Conservation (phyloP, 1,139 yeast genomes). For the Wickerhamiella infanticola region DNA sequence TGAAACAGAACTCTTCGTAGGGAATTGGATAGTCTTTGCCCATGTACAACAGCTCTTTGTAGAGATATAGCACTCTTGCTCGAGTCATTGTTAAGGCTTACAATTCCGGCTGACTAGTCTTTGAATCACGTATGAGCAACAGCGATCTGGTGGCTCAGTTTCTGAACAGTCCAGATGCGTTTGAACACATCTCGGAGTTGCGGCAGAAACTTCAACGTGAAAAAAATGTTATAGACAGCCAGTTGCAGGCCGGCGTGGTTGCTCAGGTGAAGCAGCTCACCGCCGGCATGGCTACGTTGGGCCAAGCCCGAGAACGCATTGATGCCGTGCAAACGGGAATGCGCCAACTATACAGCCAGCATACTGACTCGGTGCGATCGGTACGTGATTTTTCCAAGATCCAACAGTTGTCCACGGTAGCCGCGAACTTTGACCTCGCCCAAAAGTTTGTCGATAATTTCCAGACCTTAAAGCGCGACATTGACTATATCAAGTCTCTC, state of each 20-base stretch:
- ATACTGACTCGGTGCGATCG: conserved; percentile 16
- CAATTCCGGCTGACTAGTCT: not conserved
- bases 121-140: not conserved
- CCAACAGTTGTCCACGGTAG: conserved; percentile 45
- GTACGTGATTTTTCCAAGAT: conserved; percentile 42
- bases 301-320: conserved; percentile 19
- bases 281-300: conserved; percentile 22
- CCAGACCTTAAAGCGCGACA: conserved; percentile 36
- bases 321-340: conserved; percentile 20
- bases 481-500: conserved; percentile 36
- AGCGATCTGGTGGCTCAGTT: conserved; percentile 18
- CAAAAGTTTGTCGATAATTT: conserved; percentile 51
- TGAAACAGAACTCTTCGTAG: conserved; percentile 18
- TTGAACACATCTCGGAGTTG: conserved; percentile 38
- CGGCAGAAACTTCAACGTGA: conserved; percentile 52
- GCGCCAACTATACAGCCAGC: conserved; percentile 11
- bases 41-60: conserved; percentile 26
- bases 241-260: conserved; percentile 48
- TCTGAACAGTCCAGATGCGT: conserved; percentile 28
- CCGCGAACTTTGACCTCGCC: conserved; percentile 60
- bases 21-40: conserved; percentile 26
- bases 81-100: not conserved
- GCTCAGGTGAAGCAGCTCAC: conserved; percentile 36
- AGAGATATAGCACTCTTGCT: conserved; percentile 20
- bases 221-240: conserved; percentile 56